These are phyloP conservation scores for Aureobasidium mangrovei DNA, from an alignment of 2,329 filamentous ascomycete genomes.

Conservation along the genomic window DNA sequence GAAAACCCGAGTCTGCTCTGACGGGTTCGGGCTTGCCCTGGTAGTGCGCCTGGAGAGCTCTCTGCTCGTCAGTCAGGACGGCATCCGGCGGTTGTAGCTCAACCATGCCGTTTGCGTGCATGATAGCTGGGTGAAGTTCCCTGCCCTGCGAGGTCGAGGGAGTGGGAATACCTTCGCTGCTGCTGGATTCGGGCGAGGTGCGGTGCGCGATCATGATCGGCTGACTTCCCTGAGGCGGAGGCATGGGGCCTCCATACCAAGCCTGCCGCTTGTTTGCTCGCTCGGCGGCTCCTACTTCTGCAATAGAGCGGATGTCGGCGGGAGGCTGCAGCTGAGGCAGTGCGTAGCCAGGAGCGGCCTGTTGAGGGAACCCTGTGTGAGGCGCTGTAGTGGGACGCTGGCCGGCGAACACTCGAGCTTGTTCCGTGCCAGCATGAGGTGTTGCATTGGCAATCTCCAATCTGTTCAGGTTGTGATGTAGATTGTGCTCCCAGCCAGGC, in stretches of 20 bases:
- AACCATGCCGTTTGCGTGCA: conserved; percentile 41
- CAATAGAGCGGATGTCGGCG: neutral
- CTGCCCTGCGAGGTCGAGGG: conserved; percentile 40
- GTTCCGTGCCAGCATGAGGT: conserved; percentile 19
- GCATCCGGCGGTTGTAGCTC: conserved; percentile 34
- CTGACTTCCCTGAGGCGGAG: conserved; percentile 20
- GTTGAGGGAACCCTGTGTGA: conserved; percentile 27
- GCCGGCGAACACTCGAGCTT: neutral
- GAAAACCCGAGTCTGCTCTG: conserved; percentile 27
- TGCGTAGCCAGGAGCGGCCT: conserved; percentile 31
- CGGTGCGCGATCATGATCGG: conserved; percentile 30
- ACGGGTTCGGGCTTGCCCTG: conserved; percentile 24
- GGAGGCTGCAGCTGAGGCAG: conserved; percentile 23
- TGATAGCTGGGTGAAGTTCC: conserved; percentile 46
- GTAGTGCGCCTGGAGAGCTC: conserved; percentile 29
- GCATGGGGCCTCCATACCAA: conserved; percentile 58
- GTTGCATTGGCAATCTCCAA: conserved; percentile 52
- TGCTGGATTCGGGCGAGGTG: conserved; percentile 47
- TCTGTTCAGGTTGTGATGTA: conserved; percentile 58
- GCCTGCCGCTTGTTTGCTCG: conserved; percentile 58
- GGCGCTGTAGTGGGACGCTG: conserved; percentile 17
- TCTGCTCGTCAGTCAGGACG: conserved; percentile 31
- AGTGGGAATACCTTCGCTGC: conserved; percentile 47
- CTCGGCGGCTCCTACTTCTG: conserved; percentile 20
- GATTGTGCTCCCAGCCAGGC: conserved; percentile 55